Evolutionary conservation across 345 rosid species (phyloP).

Genomic region (Hirschfeldia incana): DNA sequence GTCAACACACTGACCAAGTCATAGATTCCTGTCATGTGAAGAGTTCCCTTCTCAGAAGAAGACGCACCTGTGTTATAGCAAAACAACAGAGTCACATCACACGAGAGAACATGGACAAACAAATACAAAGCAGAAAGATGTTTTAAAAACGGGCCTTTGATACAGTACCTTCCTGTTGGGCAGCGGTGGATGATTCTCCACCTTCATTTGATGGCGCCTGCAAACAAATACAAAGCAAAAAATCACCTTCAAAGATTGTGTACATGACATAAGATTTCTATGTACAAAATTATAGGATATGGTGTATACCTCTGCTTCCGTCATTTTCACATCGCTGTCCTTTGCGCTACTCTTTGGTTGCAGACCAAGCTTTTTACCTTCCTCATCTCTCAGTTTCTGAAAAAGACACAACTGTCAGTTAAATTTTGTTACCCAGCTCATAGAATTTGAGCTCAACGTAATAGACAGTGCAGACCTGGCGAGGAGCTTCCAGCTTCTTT

Average conservation of each 20-base stretch:
- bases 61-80: slow-evolving; percentile 37
- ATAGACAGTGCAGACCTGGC: slow-evolving; percentile 56
- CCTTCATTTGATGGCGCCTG: slow-evolving; percentile 71
- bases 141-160: slow-evolving; percentile 1
- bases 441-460: not conserved
- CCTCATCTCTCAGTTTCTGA: slow-evolving; percentile 84
- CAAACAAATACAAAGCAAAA: slow-evolving; percentile 12
- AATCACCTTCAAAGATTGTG: not conserved
- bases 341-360: slow-evolving; percentile 55
- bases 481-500: slow-evolving; percentile 79
- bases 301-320: slow-evolving; percentile 72
- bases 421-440: not conserved
- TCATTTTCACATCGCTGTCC: slow-evolving; percentile 70
- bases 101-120: not conserved
- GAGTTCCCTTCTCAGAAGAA: slow-evolving; percentile 50
- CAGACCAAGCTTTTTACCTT: slow-evolving; percentile 82
- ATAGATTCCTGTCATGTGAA: slow-evolving; percentile 74
- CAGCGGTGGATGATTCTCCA: slow-evolving; percentile 59
- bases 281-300: not conserved
- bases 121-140: not conserved
- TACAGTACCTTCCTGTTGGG: slow-evolving; percentile 60
- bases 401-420: slow-evolving; percentile 19
- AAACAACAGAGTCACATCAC: not conserved
- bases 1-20: slow-evolving; percentile 91
- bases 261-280: not conserved